Conservation (phyloP, 495 filamentous ascomycete genomes). For the Daldinia bambusicola region DNA sequence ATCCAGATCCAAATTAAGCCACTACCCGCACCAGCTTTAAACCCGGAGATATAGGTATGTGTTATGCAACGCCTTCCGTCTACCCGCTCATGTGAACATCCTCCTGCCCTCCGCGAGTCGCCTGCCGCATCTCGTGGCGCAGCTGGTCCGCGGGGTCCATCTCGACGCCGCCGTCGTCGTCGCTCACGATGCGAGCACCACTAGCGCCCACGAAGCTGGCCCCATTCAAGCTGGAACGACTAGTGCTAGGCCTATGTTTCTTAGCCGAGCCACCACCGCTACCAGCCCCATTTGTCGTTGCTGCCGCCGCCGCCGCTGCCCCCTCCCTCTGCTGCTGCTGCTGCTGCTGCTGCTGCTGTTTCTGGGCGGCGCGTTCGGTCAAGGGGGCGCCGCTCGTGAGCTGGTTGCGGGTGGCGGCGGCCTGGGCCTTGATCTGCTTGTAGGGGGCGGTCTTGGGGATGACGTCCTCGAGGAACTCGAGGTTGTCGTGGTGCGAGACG, state of each 20-base stretch:
- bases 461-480: conserved; percentile 93
- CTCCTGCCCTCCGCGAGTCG: conserved; percentile 32
- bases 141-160: conserved; percentile 57
- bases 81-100: conserved; percentile 71
- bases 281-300: background rate
- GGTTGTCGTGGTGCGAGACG: conserved; percentile 88
- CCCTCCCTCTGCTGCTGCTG: conserved; percentile 6
- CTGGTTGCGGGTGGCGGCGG: conserved; percentile 54
- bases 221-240: conserved; percentile 38
- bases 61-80: background rate
- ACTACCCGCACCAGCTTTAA: too few relatives aligned
- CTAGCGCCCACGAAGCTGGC: conserved; percentile 46
- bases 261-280: conserved; percentile 17
- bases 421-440: conserved; percentile 75
- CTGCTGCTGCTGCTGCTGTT: background rate
- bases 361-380: too few relatives aligned
- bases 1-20: background rate
- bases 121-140: conserved; percentile 59
- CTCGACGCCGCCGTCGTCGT: conserved; percentile 38
- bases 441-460: conserved; percentile 86
- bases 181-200: conserved; percentile 41
- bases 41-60: background rate
- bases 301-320: background rate
- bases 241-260: conserved; percentile 43
- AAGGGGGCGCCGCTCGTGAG: conserved; percentile 48